Evolutionary conservation across 768 basidiomycete genomes (phyloP).

Genomic region (Tephrocybe sp.): DNA sequence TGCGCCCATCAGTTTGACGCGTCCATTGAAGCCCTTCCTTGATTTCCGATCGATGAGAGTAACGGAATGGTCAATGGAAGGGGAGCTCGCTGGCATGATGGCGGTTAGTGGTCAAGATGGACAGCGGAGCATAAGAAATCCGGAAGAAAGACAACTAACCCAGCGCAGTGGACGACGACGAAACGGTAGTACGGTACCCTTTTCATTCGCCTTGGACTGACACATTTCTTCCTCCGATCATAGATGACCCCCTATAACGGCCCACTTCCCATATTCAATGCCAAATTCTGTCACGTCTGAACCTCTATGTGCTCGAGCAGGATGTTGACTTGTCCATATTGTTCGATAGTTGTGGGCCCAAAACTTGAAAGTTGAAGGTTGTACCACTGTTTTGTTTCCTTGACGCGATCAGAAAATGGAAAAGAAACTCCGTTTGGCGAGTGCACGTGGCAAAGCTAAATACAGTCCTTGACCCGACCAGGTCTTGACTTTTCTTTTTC

Average conservation of each 20-base stretch:
- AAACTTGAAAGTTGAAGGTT: too few species aligned
- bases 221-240: constrained; percentile 15
- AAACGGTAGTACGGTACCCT: constrained; percentile 40
- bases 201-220: constrained; percentile 21
- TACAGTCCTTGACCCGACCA: too few species aligned
- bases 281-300: not conserved
- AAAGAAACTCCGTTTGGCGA: too few species aligned
- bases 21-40: constrained; percentile 14
- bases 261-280: not conserved
- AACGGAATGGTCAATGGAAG: too few species aligned
- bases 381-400: constrained; percentile 10
- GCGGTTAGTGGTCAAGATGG: constrained; percentile 10
- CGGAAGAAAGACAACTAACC: constrained; percentile 35
- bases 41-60: not conserved
- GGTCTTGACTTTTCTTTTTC: too few species aligned
- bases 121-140: constrained; percentile 19
- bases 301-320: not conserved
- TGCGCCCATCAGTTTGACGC: constrained; percentile 30
- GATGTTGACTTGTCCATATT: not conserved
- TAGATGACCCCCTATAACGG: not conserved
- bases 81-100: constrained; percentile 27
- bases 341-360: too few species aligned
- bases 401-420: constrained; percentile 5
- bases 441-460: too few species aligned
- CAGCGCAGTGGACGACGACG: constrained; percentile 38